Percentiles rank a stretch among this genome's conserved stretches.
Evolutionary conservation across 1,284 basidiomycete genomes (phyloP).

Genomic region (Malassezia slooffiae): DNA sequence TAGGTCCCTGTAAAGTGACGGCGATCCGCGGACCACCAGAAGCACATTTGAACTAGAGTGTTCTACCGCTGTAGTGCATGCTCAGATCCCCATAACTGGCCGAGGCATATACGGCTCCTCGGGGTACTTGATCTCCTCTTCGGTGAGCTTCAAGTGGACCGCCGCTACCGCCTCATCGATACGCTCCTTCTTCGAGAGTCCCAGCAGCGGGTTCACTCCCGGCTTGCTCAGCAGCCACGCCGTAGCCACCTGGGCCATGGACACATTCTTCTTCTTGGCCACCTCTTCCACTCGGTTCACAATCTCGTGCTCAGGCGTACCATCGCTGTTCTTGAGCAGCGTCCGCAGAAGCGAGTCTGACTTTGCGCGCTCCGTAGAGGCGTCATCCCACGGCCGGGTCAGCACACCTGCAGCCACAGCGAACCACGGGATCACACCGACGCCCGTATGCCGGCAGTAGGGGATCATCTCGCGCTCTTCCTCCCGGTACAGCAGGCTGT

Average conservation of each 20-base stretch:
- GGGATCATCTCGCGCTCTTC: slow-evolving; percentile 62
- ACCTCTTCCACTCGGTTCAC: slow-evolving; percentile 48
- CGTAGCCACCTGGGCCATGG: slow-evolving; percentile 49
- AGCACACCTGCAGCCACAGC: slow-evolving; percentile 49
- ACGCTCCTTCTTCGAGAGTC: slow-evolving; percentile 9
- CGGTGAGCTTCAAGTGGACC: slow-evolving; percentile 1
- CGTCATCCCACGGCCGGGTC: slow-evolving; percentile 35
- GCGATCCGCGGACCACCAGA: too few species aligned
- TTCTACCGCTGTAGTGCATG: too few species aligned
- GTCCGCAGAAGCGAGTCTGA: slow-evolving; percentile 1
- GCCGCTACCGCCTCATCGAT: slow-evolving; percentile 11
- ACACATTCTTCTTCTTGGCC: slow-evolving; percentile 44
- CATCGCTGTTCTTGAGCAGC: background rate
- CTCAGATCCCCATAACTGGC: slow-evolving; percentile 5
- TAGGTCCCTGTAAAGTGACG: too few species aligned
- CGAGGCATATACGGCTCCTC: slow-evolving; percentile 10
- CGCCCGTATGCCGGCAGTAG: slow-evolving; percentile 51
- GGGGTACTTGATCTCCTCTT: slow-evolving; percentile 3
- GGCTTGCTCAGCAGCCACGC: slow-evolving; percentile 43
- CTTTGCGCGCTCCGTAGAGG: background rate
- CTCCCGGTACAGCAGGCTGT: slow-evolving; percentile 55
- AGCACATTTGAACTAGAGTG: too few species aligned
- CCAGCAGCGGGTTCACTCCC: slow-evolving; percentile 7
- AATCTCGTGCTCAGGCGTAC: slow-evolving; percentile 9
- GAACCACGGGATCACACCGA: slow-evolving; percentile 49